Evolutionary conservation across 2,329 filamentous ascomycete species (phyloP).

Genomic region (Tolypocladium sp.): DNA sequence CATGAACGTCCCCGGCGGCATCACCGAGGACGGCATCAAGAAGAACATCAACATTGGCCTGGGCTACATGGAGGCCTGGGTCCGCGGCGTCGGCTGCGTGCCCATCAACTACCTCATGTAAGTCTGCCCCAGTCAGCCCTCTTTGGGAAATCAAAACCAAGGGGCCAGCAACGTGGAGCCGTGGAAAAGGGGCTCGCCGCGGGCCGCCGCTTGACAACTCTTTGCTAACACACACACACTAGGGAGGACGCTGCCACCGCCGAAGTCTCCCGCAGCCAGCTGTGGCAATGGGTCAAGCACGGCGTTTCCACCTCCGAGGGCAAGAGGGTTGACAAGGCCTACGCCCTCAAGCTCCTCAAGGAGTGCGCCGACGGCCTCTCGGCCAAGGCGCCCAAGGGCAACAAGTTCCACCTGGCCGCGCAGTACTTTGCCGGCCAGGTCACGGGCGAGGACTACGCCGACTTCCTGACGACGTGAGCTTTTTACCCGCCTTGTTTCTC

Average conservation of each 20-base stretch:
- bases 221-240: background rate
- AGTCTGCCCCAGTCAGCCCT: constrained; percentile 7
- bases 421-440: constrained; percentile 91
- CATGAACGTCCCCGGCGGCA: constrained; percentile 89
- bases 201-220: background rate
- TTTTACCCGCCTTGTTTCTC: background rate
- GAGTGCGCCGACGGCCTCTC: constrained; percentile 74
- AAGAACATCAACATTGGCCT: constrained; percentile 98
- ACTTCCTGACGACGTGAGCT: constrained; percentile 79
- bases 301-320: constrained; percentile 71
- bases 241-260: constrained; percentile 93
- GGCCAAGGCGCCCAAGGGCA: constrained; percentile 69
- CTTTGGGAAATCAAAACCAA: background rate
- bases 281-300: constrained; percentile 90
- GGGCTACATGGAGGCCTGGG: constrained; percentile 98
- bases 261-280: constrained; percentile 86
- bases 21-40: constrained; percentile 90
- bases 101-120: constrained; percentile 96
- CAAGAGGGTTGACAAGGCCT: constrained; percentile 87
- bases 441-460: constrained; percentile 93
- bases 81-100: constrained; percentile 88
- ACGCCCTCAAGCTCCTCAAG: constrained; percentile 75
- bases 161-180: background rate
- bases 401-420: constrained; percentile 84
- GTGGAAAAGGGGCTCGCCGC: background rate